A percentile compares a stretch with the other conserved stretches of the same genome.
Evolutionary conservation across 352 stramenopile genomes (phyloP).

Genomic region (Phytophthora ramorum): DNA sequence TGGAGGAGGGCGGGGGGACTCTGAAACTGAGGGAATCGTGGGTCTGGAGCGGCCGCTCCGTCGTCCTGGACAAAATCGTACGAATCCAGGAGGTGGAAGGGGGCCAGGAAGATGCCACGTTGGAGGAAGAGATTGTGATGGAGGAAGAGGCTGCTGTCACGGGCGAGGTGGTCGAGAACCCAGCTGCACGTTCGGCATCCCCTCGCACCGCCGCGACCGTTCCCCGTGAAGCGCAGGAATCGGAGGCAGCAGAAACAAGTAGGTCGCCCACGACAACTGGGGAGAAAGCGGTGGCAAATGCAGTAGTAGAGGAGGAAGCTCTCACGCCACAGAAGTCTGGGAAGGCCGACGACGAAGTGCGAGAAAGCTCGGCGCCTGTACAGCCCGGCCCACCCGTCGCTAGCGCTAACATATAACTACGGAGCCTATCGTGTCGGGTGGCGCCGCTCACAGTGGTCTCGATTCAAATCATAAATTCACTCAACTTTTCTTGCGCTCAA

Average conservation of each 20-base stretch:
- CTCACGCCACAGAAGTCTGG: neutral
- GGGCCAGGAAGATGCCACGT: neutral
- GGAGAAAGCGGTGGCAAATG: neutral
- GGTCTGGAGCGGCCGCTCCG: constrained; percentile 65
- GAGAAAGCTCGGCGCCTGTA: constrained; percentile 16
- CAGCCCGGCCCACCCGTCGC: neutral
- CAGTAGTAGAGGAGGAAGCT: neutral
- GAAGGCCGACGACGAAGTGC: constrained; percentile 30
- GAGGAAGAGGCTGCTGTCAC: constrained; percentile 1
- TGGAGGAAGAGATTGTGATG: neutral
- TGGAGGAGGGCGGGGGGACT: constrained; percentile 34
- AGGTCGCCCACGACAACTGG: constrained; percentile 1
- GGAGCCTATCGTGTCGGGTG: neutral
- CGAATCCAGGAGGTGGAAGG: constrained; percentile 17
- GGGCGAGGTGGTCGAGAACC: neutral
- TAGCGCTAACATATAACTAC: neutral
- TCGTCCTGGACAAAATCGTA: constrained; percentile 79
- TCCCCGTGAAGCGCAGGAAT: constrained; percentile 13
- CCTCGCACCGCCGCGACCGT: neutral
- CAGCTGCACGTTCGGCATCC: constrained; percentile 1
- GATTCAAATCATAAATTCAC: constrained; percentile 17
- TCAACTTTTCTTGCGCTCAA: constrained; percentile 1
- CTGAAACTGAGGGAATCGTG: constrained; percentile 73
- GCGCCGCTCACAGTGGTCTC: neutral
- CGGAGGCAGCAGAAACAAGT: constrained; percentile 17